Base-by-base conservation (phyloP, 176 grass and related monocot species). In the Tillandsia leiboldiana region DNA sequence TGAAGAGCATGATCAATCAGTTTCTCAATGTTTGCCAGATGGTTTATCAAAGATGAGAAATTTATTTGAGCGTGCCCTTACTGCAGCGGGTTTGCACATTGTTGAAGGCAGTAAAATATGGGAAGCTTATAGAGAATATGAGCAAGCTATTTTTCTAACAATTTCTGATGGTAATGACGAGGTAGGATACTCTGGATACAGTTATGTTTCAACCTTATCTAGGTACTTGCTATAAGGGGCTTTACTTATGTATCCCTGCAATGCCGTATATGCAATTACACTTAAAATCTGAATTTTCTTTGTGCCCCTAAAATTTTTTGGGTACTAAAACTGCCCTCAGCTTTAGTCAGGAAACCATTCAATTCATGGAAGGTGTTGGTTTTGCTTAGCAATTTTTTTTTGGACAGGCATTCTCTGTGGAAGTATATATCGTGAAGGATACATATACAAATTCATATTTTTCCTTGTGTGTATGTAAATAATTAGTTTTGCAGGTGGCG, bases 121-220 rank as follows among this genome's bases (percentile, higher is more conserved):
- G 94, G 86, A 87, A 73, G 83, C 89, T 68, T 99, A 93, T 23
- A 92, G 87, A 73, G 87, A 99, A 48, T 99, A 87, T 80, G 89
- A 99, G 70, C 88, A 93, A 86, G 87, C 94, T 73, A 66, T 97
- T 72, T 66, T 85, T 64, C 75, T 91, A 49, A 90, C 84, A 53
- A 83, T 93, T 10, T 24, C 53, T 73, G 94, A 90, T 64, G 68
- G 53, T 57, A 59, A 77, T 71, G 82, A 75, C 0, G 89, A 92
- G 81, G 83, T 85, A 49, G 28, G 20, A 26, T 59, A 20, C 29
- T 48, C 12, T 65, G 15, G 20, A 63, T 2, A 17, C 3, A 9
- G 33, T 9, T 66, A 51, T 2, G 23, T 10, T 76, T 67, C 48
- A 28, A 52, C 22, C 12, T 71, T 52, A 26, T 57, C 14, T n/a